Conservation (phyloP, 2,329 filamentous ascomycete species). For the Exophiala spinifera region DNA sequence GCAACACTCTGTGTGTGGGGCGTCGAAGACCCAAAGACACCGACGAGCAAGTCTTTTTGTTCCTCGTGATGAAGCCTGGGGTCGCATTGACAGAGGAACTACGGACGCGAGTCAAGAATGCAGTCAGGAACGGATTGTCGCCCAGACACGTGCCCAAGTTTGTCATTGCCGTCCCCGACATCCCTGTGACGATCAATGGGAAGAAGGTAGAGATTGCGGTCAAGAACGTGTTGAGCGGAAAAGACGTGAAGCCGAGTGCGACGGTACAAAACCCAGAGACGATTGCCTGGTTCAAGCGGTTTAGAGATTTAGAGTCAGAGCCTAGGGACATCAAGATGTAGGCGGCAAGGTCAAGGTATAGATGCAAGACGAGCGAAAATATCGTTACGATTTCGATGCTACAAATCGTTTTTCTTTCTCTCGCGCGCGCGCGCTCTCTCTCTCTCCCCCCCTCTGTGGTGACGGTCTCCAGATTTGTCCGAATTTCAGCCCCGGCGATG, state of each 20-base stretch:
- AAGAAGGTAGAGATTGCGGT: conserved; percentile 48
- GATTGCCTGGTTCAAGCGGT: conserved; percentile 37
- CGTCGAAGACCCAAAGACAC: conserved; percentile 36
- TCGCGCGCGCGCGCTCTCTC: no score
- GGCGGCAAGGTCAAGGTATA: no score
- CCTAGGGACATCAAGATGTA: conserved; percentile 7
- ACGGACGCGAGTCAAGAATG: conserved; percentile 22
- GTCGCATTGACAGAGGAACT: conserved; percentile 30
- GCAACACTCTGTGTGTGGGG: conserved; percentile 40
- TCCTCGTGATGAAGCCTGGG: conserved; percentile 36
- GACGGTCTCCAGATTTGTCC: no score
- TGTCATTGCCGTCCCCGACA: conserved; percentile 38
- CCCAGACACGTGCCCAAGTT: conserved; percentile 43
- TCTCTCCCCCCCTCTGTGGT: no score
- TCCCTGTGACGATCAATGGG: conserved; percentile 47
- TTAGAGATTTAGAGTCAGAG: conserved; percentile 23
- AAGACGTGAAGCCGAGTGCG: conserved; percentile 36
- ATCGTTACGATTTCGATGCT: no score
- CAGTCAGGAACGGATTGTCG: conserved; percentile 30
- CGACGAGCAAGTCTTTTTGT: conserved; percentile 43
- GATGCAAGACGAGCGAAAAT: no score
- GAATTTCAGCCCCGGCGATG: no score
- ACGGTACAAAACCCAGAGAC: conserved; percentile 42
- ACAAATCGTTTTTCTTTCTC: no score
- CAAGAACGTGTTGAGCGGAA: conserved; percentile 42